Evolutionary conservation across 345 rosid genomes (phyloP), one percentile per base, ranked within the genome.

Genomic region (Brassica rapa): DNA sequence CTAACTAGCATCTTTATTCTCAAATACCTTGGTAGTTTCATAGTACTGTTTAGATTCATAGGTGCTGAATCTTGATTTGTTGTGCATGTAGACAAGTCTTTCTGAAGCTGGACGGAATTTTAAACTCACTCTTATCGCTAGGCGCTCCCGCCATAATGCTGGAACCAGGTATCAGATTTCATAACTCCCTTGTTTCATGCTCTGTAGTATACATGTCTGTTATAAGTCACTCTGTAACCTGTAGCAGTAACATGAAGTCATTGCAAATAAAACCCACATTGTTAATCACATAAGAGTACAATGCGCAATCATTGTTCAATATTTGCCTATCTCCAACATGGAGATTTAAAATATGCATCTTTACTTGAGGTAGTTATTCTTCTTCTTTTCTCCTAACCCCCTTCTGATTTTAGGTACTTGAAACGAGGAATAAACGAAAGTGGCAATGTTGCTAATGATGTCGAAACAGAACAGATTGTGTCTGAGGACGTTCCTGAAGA

Each of bases 391-490:
- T 19, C 24, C 11, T 68, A 61, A 25, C n/a, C 16, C 27, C 62
- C 37, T 74, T 66, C 66, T 62, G 39, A 51, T 41, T 78, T 65
- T 77, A 94, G 98, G 88, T 94, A 94, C 81, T 75, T 94, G 83
- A 94, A 90, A 84, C 90, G 98, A 77, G 98, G 97, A 72, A 94
- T 94, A 55, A 92, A 90, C 86, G 91, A 84, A 76, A 81, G 84
- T 82, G 98, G 98, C 68, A 86, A 87, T 73, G 98, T 94, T 16
- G 98, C 98, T 49, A 94, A 94, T 80, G 98, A 94, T 84, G 98
- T 94, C 53, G 98, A 94, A 82, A 92, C 96, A 10, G 98, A 94
- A 84, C 97, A 94, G 85, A 94, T 94, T 83, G 89, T 92, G 43
- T 87, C 86, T 72, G 93, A 90, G 81, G 91, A 87, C 72, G 87